Conservation (phyloP, 495 filamentous ascomycete genomes). For the Pyrenula aspistea region DNA sequence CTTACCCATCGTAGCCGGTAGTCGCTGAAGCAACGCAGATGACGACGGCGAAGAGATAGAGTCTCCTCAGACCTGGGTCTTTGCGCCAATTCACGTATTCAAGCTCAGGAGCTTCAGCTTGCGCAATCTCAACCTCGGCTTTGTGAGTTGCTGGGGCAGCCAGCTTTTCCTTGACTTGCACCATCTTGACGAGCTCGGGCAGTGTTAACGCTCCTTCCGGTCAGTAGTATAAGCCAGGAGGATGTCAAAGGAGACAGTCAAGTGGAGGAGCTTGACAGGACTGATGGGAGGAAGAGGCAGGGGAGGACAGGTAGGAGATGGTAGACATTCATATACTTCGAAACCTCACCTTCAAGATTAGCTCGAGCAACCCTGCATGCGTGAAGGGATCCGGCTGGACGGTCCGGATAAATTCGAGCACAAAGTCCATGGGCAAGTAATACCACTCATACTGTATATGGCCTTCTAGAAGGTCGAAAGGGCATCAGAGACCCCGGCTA, state of each 20-base stretch:
- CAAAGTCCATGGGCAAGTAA: not conserved
- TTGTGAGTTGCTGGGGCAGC: slow-evolving; percentile 4
- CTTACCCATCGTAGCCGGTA: slow-evolving; percentile 52
- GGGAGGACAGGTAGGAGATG: slow-evolving; percentile 8
- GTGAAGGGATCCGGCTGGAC: not conserved
- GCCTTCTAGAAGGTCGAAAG: not conserved
- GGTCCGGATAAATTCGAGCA: not conserved
- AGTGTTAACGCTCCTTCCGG: not conserved
- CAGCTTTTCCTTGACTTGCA: slow-evolving; percentile 6
- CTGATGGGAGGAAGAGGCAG: slow-evolving; percentile 15
- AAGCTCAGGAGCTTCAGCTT: slow-evolving; percentile 40
- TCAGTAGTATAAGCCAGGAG: not conserved
- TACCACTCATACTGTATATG: not conserved
- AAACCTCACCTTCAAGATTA: not conserved
- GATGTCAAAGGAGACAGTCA: slow-evolving; percentile 11
- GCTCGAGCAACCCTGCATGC: not conserved
- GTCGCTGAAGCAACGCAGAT: slow-evolving; percentile 53
- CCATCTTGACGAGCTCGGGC: slow-evolving; percentile 2
- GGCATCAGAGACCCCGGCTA: not conserved
- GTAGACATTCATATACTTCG: not conserved
- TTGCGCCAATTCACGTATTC: slow-evolving; percentile 46
- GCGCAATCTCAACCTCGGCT: slow-evolving; percentile 23
- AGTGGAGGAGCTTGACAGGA: slow-evolving; percentile 11
- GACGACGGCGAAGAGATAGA: slow-evolving; percentile 41
- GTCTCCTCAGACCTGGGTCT: slow-evolving; percentile 45